Evolutionary conservation across 1,139 yeast genomes (phyloP), one percentile per base, ranked within the genome.

Genomic region (Eremothecium cymbalariae): DNA sequence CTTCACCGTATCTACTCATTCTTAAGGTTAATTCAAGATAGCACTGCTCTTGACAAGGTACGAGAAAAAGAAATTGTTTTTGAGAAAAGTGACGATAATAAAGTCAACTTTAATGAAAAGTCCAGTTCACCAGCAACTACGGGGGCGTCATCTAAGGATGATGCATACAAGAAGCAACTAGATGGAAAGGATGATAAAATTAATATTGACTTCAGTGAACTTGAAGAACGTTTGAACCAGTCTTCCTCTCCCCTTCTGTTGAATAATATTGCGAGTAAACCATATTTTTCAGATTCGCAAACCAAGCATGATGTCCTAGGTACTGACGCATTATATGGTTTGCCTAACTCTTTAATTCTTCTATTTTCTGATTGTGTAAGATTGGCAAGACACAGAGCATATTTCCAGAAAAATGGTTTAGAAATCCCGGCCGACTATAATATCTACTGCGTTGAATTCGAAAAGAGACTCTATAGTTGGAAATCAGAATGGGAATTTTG

Each of bases 271-370:
- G 44, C 48, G 1, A 49, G 50, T 19, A 47, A 44, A 28, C 44
- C 47, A 17, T 51, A 44, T 32, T 35, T 42, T 42, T 67, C 68
- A 36, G 64, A 68, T 42, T 62, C 62, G 27, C 60, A 64, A 33
- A 72, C 69, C 43, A 28, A 29, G 31, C 25, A 28, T 33, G 77
- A 72, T 42, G 68, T 76, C 39, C 70, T 81, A 39, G 78, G 88
- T 8, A 79, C 90, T 1, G 93, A 82, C 57, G 84, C 90, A 0
- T 64, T 84, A 36, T 83, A 83, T 51, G 95, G 95, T 0, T 63
- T 85, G 35, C 95, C 95, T 2, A 83, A 82, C 51, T 80, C 94
- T 1, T 63, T 85, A 31, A 77, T 84, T 42, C 51, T 77, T 24
- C 61, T 84, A 31, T 83, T 85, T 56, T 72, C 81, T 37, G 82